Conservation (phyloP, 805 yeast species). For the Kuraishia molischiana region DNA sequence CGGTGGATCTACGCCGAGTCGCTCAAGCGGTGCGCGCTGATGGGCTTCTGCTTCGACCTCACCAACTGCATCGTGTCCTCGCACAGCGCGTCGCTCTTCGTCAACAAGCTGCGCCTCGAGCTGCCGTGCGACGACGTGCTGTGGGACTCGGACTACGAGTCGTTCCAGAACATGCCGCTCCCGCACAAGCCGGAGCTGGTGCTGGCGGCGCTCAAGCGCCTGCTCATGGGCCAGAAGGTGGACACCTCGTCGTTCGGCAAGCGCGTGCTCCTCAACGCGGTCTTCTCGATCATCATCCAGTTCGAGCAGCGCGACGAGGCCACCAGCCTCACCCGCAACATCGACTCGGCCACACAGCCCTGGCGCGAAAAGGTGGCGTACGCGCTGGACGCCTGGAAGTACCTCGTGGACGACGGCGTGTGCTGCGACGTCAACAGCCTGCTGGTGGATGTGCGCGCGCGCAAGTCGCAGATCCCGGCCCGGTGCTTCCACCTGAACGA, state of each 20-base stretch:
- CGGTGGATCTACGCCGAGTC: slow-evolving; percentile 71
- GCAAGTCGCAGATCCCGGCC: background rate
- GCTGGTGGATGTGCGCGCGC: background rate
- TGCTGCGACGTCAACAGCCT: slow-evolving; percentile 4
- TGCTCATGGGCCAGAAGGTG: slow-evolving; percentile 35
- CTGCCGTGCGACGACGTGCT: slow-evolving; percentile 1
- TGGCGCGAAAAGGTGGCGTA: slow-evolving; percentile 60
- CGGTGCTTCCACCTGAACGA: slow-evolving; percentile 10
- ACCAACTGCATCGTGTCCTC: background rate
- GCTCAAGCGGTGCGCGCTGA: slow-evolving; percentile 61
- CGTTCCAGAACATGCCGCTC: background rate
- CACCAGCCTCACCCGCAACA: background rate
- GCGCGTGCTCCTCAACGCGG: slow-evolving; percentile 50
- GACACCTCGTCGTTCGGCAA: slow-evolving; percentile 45
- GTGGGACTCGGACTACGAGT: slow-evolving; percentile 1
- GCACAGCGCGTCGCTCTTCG: background rate
- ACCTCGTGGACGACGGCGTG: slow-evolving; percentile 20
- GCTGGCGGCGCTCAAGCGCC: slow-evolving; percentile 15
- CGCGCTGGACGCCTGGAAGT: slow-evolving; percentile 57
- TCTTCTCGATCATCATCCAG: slow-evolving; percentile 50
- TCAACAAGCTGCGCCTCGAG: background rate
- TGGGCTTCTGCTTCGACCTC: slow-evolving; percentile 58
- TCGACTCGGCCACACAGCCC: slow-evolving; percentile 29
- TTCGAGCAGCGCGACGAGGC: slow-evolving; percentile 39
- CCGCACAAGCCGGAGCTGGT: slow-evolving; percentile 11